Evolutionary conservation across 768 basidiomycete species (phyloP).

Genomic region (Gloeophyllum trabeum): DNA sequence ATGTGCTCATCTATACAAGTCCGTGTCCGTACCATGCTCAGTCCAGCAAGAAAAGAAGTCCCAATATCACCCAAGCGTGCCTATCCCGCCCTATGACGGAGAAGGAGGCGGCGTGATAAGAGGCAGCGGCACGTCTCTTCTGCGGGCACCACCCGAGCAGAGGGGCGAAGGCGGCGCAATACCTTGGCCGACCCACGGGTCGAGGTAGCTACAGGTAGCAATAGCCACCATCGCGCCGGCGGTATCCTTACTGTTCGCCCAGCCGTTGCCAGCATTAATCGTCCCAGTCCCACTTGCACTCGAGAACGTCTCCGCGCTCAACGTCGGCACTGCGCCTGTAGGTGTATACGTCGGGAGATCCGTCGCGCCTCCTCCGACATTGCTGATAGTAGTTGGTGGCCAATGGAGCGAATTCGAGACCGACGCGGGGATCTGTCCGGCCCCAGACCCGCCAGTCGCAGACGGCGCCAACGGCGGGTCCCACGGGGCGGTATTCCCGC

Average conservation of each 20-base stretch:
- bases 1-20: no score
- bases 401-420: slow-evolving; percentile 43
- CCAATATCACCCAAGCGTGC: no score
- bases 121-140: slow-evolving; percentile 15
- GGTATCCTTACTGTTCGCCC: slow-evolving; percentile 69
- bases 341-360: slow-evolving; percentile 61
- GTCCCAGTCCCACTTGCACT: slow-evolving; percentile 25
- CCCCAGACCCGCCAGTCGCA: slow-evolving; percentile 69
- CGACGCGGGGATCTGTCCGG: slow-evolving; percentile 52
- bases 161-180: slow-evolving; percentile 50
- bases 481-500: slow-evolving; percentile 50
- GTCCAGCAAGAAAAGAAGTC: no score
- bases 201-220: slow-evolving; percentile 69
- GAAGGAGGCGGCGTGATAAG: slow-evolving; percentile 12
- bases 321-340: slow-evolving; percentile 57
- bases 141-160: slow-evolving; percentile 27
- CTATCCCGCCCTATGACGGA: no score
- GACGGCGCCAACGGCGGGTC: slow-evolving; percentile 48
- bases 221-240: slow-evolving; percentile 49
- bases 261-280: slow-evolving; percentile 59
- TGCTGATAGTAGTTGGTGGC: slow-evolving; percentile 62
- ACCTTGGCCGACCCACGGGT: slow-evolving; percentile 59
- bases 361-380: slow-evolving; percentile 35
- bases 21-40: no score
- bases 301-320: slow-evolving; percentile 56